Conservation (phyloP, 345 rosid genomes). For the Brassica cretica region DNA sequence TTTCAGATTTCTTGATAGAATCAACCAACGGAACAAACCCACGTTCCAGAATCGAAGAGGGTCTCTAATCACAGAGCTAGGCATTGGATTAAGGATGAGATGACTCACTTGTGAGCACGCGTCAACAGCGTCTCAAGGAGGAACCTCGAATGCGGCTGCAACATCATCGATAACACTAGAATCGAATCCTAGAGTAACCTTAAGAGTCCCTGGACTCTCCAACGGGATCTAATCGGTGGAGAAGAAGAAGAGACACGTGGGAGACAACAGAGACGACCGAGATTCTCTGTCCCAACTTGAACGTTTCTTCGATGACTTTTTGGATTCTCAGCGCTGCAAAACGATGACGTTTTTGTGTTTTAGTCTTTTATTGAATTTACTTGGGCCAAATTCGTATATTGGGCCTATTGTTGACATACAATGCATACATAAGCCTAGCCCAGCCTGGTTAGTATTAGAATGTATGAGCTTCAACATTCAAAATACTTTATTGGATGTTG, state of each 20-base stretch:
- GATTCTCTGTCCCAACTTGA: constrained; percentile 41
- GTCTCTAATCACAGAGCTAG: background rate
- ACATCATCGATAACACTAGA: constrained; percentile 57
- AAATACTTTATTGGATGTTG: background rate
- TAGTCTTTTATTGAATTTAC: background rate
- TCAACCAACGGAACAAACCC: background rate
- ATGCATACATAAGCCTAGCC: background rate
- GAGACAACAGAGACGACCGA: constrained; percentile 40
- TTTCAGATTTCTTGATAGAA: background rate
- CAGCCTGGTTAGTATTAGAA: background rate
- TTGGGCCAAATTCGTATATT: background rate
- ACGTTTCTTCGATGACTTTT: constrained; percentile 35
- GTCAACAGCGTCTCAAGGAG: constrained; percentile 81
- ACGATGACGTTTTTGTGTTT: background rate
- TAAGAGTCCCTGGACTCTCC: background rate
- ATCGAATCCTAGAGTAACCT: background rate
- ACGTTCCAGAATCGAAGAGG: background rate
- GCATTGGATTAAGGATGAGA: background rate
- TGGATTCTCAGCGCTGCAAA: background rate
- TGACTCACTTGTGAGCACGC: constrained; percentile 68
- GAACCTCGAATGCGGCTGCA: constrained; percentile 90
- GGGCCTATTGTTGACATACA: background rate
- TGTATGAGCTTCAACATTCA: background rate
- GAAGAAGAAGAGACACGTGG: constrained; percentile 25
- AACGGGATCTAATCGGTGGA: constrained; percentile 34